These are phyloP conservation scores for Dictyostelium intermedium DNA, from an alignment of 78 protist genomes.

Conservation along the genomic window DNA sequence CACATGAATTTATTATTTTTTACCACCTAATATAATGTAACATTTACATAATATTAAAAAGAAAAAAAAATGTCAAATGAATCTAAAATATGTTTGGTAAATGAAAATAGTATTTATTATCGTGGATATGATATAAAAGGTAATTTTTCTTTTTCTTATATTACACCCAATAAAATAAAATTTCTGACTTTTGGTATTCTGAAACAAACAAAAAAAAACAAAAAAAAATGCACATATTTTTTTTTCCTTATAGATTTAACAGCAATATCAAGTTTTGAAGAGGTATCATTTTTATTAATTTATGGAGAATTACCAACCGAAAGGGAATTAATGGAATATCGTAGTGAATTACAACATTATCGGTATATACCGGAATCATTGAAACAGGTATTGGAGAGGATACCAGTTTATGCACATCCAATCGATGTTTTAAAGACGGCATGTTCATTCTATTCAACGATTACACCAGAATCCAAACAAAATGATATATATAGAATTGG, in stretches of 20 bases:
- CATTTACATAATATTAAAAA: no score
- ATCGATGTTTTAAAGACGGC: conserved; percentile 49
- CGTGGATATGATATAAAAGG: conserved; percentile 51
- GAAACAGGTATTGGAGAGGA: conserved; percentile 21
- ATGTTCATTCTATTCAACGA: conserved; percentile 23
- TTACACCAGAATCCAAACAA: conserved; percentile 26
- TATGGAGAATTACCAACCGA: conserved; percentile 62
- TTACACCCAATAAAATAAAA: neutral
- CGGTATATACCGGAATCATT: conserved; percentile 25
- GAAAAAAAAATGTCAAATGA: neutral
- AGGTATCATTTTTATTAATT: conserved; percentile 64
- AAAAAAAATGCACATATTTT: neutral
- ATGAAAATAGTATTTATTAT: neutral
- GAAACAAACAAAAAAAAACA: neutral
- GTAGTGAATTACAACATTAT: neutral
- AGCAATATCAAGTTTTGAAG: conserved; percentile 64
- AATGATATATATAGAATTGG: conserved; percentile 23
- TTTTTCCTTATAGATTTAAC: conserved; percentile 80
- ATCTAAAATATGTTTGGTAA: neutral
- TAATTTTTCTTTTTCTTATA: neutral
- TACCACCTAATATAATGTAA: no score
- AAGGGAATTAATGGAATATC: neutral
- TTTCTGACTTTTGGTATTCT: no score
- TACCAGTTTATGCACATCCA: conserved; percentile 46
- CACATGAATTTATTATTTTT: neutral